phyloP scores from a whole-genome alignment of 352 stramenopile species.

The Phytophthora fragariae region DNA sequence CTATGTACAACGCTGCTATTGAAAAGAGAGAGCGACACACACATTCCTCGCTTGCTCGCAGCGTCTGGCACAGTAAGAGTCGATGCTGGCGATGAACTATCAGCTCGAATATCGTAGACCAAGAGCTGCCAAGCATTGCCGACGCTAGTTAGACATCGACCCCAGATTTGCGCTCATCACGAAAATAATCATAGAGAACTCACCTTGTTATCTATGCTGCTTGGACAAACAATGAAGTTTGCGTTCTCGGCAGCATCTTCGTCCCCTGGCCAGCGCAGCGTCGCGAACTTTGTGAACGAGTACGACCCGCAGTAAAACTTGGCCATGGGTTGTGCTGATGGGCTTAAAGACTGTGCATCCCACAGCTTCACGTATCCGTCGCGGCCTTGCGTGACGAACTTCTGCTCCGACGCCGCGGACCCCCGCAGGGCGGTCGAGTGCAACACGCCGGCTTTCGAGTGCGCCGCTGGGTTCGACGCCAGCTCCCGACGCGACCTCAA shows the following conservation, averaged over 20 bases:
- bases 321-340: slow-evolving; percentile 30
- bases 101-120: slow-evolving; percentile 55
- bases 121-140: slow-evolving; percentile 38
- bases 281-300: slow-evolving; percentile 71
- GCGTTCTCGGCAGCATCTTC: not conserved
- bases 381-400: slow-evolving; percentile 73
- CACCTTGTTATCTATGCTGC: slow-evolving; percentile 52
- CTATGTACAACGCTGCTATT: slow-evolving; percentile 28
- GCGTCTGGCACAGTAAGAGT: slow-evolving; percentile 41
- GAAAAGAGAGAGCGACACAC: slow-evolving; percentile 54
- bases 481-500: slow-evolving; percentile 64
- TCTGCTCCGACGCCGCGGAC: slow-evolving; percentile 22
- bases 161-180: not conserved
- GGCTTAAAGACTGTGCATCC: slow-evolving; percentile 45
- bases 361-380: slow-evolving; percentile 79
- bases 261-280: slow-evolving; percentile 47
- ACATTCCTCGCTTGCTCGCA: slow-evolving; percentile 54
- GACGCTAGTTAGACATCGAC: slow-evolving; percentile 11
- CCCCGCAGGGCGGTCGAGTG: slow-evolving; percentile 37
- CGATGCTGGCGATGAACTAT: slow-evolving; percentile 37
- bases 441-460: slow-evolving; percentile 85
- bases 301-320: slow-evolving; percentile 70
- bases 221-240: slow-evolving; percentile 55
- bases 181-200: not conserved
- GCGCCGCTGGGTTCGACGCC: slow-evolving; percentile 39